Base-by-base conservation (phyloP, 2,329 filamentous ascomycete genomes). In the Fusarium metavorans region DNA sequence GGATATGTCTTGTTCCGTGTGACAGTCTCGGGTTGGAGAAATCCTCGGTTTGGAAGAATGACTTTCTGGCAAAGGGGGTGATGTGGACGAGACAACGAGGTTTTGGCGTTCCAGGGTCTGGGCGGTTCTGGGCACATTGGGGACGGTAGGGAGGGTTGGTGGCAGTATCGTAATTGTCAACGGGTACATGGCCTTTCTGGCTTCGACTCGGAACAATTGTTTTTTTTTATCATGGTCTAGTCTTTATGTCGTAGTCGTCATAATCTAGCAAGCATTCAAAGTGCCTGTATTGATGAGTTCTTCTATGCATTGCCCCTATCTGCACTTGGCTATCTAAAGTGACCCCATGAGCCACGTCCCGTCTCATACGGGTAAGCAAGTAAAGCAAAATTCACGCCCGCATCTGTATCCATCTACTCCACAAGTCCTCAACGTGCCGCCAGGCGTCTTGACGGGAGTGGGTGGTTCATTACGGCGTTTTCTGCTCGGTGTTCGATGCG, bases 311-410 rank as follows among this genome's bases (percentile, higher is more conserved):
- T 52, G 45, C 45, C 45, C 2, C 25, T 30, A 52, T 30, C 48
- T 52, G n/a, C 25, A n/a, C 50, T 13, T 54, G 3, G 6, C 50
- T 54, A 54, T 54, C 11, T 20, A 6, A 14, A 20, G 11, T 20
- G 7, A 13, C 25, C 3, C 18, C 27, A 14, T 20, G 50, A 32
- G 9, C 9, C 7, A 34, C 30, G 18, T 5, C 6, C 13, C 18
- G 27, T 54, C 27, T 54, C 27, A 54, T 14, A 54, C 7, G 34
- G 50, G 50, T 67, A 89, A 82, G 76, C 90, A 92, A 11, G 83
- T 85, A 74, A 92, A 91, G 80, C 90, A 92, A 81, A 91, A 92
- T 70, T 89, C 86, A 64, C 87, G 84, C 5, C 86, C 86, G 70
- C 90, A 92, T 18, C 81, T 82, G 77, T 88, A 91, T 14, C 88